These are phyloP conservation scores for Backusella westeae DNA, from an alignment of 192 early-diverging fungal genomes.

Conservation along the genomic window DNA sequence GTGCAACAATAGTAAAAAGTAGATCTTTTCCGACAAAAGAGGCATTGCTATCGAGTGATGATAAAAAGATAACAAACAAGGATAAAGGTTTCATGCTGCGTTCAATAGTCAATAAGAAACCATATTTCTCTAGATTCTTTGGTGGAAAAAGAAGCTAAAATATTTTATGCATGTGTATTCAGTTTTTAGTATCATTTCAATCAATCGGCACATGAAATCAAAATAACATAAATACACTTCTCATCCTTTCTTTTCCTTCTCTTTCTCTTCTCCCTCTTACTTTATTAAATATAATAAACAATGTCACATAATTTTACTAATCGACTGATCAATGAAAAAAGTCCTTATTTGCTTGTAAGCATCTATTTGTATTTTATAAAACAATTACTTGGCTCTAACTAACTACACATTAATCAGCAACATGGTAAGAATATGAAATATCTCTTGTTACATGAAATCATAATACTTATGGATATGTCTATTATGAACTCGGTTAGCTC, in stretches of 20 bases:
- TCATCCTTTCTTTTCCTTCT: background rate
- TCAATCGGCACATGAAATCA: background rate
- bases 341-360: slow-evolving; percentile 56
- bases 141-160: slow-evolving; percentile 7
- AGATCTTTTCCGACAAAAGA: slow-evolving; percentile 7
- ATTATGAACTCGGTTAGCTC: slow-evolving; percentile 17
- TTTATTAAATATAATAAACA: slow-evolving; percentile 9
- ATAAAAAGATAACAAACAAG: background rate
- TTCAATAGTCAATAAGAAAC: slow-evolving; percentile 29
- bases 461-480: background rate
- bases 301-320: slow-evolving; percentile 38
- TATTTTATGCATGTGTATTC: background rate
- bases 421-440: slow-evolving; percentile 28
- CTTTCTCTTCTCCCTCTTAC: background rate
- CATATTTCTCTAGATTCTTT: slow-evolving; percentile 27
- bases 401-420: slow-evolving; percentile 26
- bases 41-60: background rate
- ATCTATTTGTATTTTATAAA: background rate
- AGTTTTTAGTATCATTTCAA: background rate
- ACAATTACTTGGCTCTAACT: background rate
- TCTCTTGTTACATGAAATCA: background rate
- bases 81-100: slow-evolving; percentile 24
- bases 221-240: background rate
- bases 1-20: slow-evolving; percentile 4
- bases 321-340: slow-evolving; percentile 52